Evolutionary conservation across 495 filamentous ascomycete genomes (phyloP), one percentile per base, ranked within the genome.

Genomic region (Apiosordaria backusii): DNA sequence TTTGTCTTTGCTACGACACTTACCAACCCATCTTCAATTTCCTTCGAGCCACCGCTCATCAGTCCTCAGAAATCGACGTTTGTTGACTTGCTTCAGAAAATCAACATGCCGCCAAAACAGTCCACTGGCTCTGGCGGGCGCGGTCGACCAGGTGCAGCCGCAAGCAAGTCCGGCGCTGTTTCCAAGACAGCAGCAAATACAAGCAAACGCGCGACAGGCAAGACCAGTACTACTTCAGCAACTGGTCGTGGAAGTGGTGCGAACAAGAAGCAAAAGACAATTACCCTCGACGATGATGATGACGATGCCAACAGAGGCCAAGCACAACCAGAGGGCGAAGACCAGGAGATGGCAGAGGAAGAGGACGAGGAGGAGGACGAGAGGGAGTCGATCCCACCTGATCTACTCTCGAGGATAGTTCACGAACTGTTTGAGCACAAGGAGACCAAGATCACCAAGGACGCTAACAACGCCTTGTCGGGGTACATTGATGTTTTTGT

Each of bases 401-500:
- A 89, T 57, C 81, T 99, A 22, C 77, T 99, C 16, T 89, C 88
- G 4, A 81, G 83, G 55, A 74, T 98, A 1, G 78, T 98, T 29
- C 89, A 96, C 72, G 85, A 93, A 64, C 87, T 89, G 76, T 96
- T 97, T 71, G 82, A 82, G 67, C 82, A 88, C 63, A 83, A 86
- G 50, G 85, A 60, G 3, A 93, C 88, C 2, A 83, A 89, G 73
- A 89, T 98, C 50, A 86, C 87, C 3, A 89, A 88, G 71, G 90
- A 93, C 60, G 96, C 95, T 19, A 88, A 93, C 74, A 80, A 77
- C 16, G 87, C 92, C 6, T 84, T 95, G 29, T 91, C 85, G 3
- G 92, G 89, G 79, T 98, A 98, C 73, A 85, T 97, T 73, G 92
- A 96, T 79, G 87, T 90, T 15, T 99, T 97, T 82, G 91, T 97